Evolutionary conservation across 441 rosid genomes (phyloP), one percentile per base, ranked within the genome.

Genomic region (Adansonia madagascariensis): DNA sequence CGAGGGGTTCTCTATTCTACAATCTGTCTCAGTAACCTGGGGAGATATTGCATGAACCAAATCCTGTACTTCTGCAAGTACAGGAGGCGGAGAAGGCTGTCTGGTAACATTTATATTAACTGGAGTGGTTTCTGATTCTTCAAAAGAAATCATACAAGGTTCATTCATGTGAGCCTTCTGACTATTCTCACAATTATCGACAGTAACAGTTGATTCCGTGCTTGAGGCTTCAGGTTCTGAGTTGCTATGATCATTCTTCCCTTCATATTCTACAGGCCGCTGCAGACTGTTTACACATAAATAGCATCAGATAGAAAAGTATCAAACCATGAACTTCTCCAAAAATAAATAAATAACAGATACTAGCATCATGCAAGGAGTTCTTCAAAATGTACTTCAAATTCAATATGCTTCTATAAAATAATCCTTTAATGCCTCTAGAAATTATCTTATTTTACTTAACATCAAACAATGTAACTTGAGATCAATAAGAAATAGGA

Each of bases 21-120:
- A 82, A 68, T 85, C 89, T 17, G 81, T 60, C 80, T 86, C 91
- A 18, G 81, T 57, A 76, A 78, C 84, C 81, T 87, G 90, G 2
- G 89, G 87, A 73, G 88, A 80, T 71, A 82, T 67, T 20, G 90
- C 83, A 46, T 90, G 84, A 70, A 85, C 82, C 88, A 96, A 81
- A 84, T 94, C 97, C 76, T 89, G 97, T 67, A 96, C 97, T 90
- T 91, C 97, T 47, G 97, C 94, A 80, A 96, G 95, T 64, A 94
- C 92, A 50, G 98, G 91, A 61, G 98, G 98, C 78, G 99, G 97
- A 84, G 97, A 92, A 74, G 98, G 99, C 64, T 96, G 98, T 84
- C 97, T 89, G 81, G 87, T 82, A 57, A 92, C 63, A 62, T 79
- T 86, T 55, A 81, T 80, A 44, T 81, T 83, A 65, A 68, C 78